These are phyloP conservation scores for Catharanthus roseus DNA, from an alignment of 257 asterid species.

Conservation along the genomic window DNA sequence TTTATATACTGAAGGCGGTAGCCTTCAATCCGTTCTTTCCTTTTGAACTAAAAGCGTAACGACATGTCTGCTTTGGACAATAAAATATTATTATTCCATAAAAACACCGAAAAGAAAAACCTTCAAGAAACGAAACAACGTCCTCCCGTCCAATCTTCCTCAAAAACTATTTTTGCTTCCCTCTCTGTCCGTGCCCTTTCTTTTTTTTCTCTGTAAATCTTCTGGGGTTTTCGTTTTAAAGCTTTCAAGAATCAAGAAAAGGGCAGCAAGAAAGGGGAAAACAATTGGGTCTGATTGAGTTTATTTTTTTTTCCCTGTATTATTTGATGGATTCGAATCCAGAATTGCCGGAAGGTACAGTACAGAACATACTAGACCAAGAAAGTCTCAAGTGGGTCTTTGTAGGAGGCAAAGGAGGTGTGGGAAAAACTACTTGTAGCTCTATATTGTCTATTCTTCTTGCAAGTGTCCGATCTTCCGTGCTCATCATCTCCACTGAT, in stretches of 20 bases:
- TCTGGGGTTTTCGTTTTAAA: not conserved
- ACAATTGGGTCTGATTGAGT: not conserved
- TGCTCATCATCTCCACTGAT: conserved; percentile 90
- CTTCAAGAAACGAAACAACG: not conserved
- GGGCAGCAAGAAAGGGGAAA: not conserved
- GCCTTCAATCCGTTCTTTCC: not conserved
- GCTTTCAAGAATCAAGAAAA: not conserved
- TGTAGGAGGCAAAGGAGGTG: conserved; percentile 98
- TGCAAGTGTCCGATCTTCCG: conserved; percentile 66
- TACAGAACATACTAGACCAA: conserved; percentile 73
- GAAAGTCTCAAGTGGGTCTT: conserved; percentile 85
- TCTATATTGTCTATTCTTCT: conserved; percentile 68
- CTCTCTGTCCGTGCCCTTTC: no score
- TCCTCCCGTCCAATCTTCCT: not conserved
- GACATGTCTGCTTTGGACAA: no score
- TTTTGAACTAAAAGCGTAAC: not conserved
- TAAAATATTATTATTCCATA: not conserved
- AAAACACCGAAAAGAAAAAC: no score
- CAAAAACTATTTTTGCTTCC: no score
- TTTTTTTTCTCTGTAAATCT: not conserved
- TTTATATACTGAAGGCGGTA: not conserved
- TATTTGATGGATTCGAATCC: conserved; percentile 48
- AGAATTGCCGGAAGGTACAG: conserved; percentile 64
- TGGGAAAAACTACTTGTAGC: conserved; percentile 94
- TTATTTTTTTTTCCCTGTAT: not conserved